Evolutionary conservation across 139 green algal genomes (phyloP), one percentile per base, ranked within the genome.

Genomic region (Closterium sp.): DNA sequence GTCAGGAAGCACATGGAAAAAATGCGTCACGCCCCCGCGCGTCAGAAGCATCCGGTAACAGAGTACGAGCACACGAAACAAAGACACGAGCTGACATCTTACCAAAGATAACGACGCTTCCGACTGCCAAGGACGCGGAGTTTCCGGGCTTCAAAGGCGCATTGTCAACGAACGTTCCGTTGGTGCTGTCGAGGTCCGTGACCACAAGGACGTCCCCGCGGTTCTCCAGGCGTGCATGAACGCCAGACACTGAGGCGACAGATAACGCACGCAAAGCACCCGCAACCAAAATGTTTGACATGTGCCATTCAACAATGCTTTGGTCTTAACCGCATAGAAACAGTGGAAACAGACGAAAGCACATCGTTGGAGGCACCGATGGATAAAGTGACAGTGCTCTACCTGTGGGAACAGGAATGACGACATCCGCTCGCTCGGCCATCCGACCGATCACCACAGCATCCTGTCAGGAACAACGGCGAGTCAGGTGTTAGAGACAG

Each of bases 91-190:
- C 50, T 73, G 50, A 73, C 50, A 11, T 73, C 85, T 88, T 6
- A 89, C 88, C 88, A 38, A 91, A 91, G 88, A 85, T 85, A 38
- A 91, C 45, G 34, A 86, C 88, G 34, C 31, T 84, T 32, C 88
- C 88, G 24, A 38, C 29, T 10, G 38, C 22, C 32, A 91, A 32
- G 42, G 38, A n/a, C 31, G 38, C 31, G 50, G 30, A 13, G 9
- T 70, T 50, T 19, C 62, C 31, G 4, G 95, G 89, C 19, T 95
- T n/a, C 10, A 97, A 62, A 93, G 97, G 94, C 45, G 95, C 45
- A 28, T 93, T 93, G 79, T 96, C 94, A n/a, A 97, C 38, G 89
- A 94, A 96, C 21, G 96, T 97, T 45, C 96, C 96, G 91, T 97
- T 97, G 38, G 96, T 97, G 90, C 86, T 94, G 70, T 93, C 92